Evolutionary conservation across 257 asterid genomes (phyloP).

Genomic region (Paraleonurus japonicus): DNA sequence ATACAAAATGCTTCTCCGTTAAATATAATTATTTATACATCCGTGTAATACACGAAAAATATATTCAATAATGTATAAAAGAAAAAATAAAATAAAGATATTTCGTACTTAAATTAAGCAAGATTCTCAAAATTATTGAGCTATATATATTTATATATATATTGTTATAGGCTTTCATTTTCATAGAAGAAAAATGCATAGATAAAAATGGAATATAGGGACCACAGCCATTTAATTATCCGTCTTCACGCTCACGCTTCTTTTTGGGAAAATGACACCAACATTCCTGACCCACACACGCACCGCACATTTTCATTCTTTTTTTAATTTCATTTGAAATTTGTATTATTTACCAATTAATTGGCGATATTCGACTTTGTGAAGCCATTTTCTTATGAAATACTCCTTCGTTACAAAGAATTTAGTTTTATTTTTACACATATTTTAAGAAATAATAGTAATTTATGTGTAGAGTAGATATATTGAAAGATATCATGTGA

Average conservation of each 20-base stretch:
- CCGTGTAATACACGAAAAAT: too few relatives aligned
- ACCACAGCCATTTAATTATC: conserved; percentile 13
- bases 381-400: not conserved
- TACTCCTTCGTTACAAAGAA: too few relatives aligned
- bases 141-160: too few relatives aligned
- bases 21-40: too few relatives aligned
- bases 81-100: too few relatives aligned
- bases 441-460: too few relatives aligned
- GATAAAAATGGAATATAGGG: conserved; percentile 25
- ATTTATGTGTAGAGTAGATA: too few relatives aligned
- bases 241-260: conserved; percentile 29
- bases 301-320: not conserved
- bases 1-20: too few relatives aligned
- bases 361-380: not conserved
- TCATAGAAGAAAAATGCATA: conserved; percentile 12
- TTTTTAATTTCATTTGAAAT: not conserved
- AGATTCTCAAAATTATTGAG: conserved; percentile 21
- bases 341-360: not conserved
- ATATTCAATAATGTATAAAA: too few relatives aligned
- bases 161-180: conserved; percentile 21
- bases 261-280: conserved; percentile 22
- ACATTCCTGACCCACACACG: not conserved
- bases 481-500: too few relatives aligned
- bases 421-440: too few relatives aligned
- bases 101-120: conserved; percentile 14